These are phyloP conservation scores for Calocera viscosa DNA, from an alignment of 768 basidiomycete genomes.

Conservation along the genomic window DNA sequence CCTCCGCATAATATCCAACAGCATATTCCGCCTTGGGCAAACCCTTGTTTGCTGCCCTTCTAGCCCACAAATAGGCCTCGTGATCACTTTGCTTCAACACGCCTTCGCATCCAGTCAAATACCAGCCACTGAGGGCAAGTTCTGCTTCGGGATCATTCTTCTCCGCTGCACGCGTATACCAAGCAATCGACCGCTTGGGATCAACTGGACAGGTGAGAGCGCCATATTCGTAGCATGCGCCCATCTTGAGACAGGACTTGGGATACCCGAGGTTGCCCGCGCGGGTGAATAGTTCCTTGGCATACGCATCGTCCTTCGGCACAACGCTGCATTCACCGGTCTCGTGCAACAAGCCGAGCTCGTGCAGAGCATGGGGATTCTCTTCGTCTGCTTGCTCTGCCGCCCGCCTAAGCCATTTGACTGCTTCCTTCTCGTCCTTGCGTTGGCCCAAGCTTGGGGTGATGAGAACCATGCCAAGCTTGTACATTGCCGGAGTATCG, in stretches of 20 bases:
- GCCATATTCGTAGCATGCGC: constrained; percentile 91
- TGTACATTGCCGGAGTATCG: constrained; percentile 98
- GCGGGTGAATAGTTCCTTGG: constrained; percentile 75
- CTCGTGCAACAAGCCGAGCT: constrained; percentile 81
- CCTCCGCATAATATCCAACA: constrained; percentile 95
- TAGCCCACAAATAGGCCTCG: constrained; percentile 97
- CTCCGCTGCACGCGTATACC: constrained; percentile 98
- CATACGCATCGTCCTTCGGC: constrained; percentile 65
- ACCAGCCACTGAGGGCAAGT: constrained; percentile 95
- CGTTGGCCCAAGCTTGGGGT: constrained; percentile 71
- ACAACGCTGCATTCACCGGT: constrained; percentile 50
- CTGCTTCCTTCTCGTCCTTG: constrained; percentile 79
- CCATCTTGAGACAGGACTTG: constrained; percentile 88
- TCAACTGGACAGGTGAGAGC: constrained; percentile 79
- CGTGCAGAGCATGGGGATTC: constrained; percentile 93
- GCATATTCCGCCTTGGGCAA: constrained; percentile 96
- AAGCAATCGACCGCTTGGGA: constrained; percentile 86
- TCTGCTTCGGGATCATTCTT: constrained; percentile 92
- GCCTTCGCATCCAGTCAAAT: constrained; percentile 87
- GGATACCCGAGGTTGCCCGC: constrained; percentile 89
- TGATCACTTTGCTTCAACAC: constrained; percentile 95
- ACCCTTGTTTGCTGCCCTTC: constrained; percentile 92
- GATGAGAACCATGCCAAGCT: constrained; percentile 95
- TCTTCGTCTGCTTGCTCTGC: constrained; percentile 97
- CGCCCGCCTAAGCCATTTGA: constrained; percentile 87